Base-by-base conservation (phyloP, 805 yeast genomes). In the Lipomyces kockii region DNA sequence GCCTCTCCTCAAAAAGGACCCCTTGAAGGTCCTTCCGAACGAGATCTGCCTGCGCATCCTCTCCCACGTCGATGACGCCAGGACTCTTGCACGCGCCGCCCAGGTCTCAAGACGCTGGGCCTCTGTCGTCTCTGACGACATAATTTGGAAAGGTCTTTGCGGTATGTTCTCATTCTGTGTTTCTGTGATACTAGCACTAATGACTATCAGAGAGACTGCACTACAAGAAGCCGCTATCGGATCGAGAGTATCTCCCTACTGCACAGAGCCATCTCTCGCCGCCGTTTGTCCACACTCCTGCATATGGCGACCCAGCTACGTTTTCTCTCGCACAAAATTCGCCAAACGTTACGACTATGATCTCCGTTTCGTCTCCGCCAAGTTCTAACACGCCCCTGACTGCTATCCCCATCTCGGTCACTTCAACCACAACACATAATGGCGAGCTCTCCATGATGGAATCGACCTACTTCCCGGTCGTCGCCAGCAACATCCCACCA, bases 101-200 rank as follows among this genome's bases (percentile, higher is more conserved):
- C 97, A 90, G 76, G 98, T 94, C 1, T 90, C 94, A 35, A 85
- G 87, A 64, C 87, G 86, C 62, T 94, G 99, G 99, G 78, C 79
- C 61, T 68, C 76, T 39, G 70, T 81, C 25, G 76, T 81, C 34
- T 70, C 77, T 60, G 83, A 81, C 72, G 83, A 81, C 73, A 73
- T 72, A 39, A 79, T 80, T n/a, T 81, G 83, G 83, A 80, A 79
- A 62, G 76, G 70, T 51, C 74, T 81, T 59, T 80, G 82, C 70
- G 73, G 75, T 49, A 74, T 72, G 59, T 79, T 76, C 12, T 32
- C 49, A 14, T 49, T 32, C 29, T 52, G 8, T 8, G 20, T 2
- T 43, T 43, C 12, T 43, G 22, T n/a, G 49, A n/a, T 43, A 5
- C 14, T 7, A 11, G 9, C 22, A 43, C 22, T 43, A 43, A 43